A percentile compares a stretch with the other conserved stretches of the same genome.
Conservation (phyloP, 495 filamentous ascomycete genomes). For the Penicillium ucsense region DNA sequence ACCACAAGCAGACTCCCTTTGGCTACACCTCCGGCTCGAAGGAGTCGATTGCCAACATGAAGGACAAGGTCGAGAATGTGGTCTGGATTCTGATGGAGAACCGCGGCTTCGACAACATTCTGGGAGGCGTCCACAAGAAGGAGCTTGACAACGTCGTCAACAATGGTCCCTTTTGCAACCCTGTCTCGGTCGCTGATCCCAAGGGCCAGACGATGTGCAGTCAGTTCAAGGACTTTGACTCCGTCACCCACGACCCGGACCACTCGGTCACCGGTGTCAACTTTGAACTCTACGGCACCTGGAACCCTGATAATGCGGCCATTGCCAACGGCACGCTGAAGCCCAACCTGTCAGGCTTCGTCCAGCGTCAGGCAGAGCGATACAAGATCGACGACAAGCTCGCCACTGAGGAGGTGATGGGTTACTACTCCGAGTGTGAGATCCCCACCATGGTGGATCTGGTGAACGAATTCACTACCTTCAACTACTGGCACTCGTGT, state of each 20-base stretch:
- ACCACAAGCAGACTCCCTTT: constrained; percentile 5
- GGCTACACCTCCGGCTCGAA: constrained; percentile 20
- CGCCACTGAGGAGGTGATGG: constrained; percentile 35
- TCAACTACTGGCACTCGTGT: constrained; percentile 45
- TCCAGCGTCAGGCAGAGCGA: constrained; percentile 33
- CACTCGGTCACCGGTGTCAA: constrained; percentile 43
- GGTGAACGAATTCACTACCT: constrained; percentile 41
- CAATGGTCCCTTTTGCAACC: constrained; percentile 36
- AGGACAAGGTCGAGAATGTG: constrained; percentile 39
- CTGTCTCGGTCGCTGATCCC: constrained; percentile 26
- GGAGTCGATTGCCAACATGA: constrained; percentile 29
- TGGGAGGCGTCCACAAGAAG: constrained; percentile 29
- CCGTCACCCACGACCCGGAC: constrained; percentile 40
- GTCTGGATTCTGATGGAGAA: constrained; percentile 38
- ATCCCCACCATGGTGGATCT: constrained; percentile 37
- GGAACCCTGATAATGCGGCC: constrained; percentile 29
- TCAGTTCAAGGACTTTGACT: constrained; percentile 34
- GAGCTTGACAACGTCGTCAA: constrained; percentile 35
- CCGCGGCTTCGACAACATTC: constrained; percentile 37
- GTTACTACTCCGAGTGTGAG: constrained; percentile 42
- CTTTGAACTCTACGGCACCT: constrained; percentile 41
- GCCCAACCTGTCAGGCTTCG: constrained; percentile 35
- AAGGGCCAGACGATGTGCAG: constrained; percentile 27
- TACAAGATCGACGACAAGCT: constrained; percentile 27
- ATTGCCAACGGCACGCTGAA: constrained; percentile 27